Evolutionary conservation across 2,329 filamentous ascomycete genomes (phyloP).

Genomic region (Cercospora nicotianae): DNA sequence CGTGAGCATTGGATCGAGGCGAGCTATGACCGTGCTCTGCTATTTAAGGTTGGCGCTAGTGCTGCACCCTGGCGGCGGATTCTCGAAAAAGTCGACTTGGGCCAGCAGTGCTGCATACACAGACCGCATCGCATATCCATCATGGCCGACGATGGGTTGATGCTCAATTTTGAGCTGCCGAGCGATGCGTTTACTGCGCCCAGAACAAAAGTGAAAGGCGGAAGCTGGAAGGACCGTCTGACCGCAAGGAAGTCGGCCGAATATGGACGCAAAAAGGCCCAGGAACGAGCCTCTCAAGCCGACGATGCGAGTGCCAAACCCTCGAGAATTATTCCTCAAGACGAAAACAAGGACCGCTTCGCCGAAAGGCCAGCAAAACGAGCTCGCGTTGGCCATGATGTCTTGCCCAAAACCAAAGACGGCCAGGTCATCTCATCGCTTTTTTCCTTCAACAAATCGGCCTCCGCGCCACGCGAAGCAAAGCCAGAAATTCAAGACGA

Average conservation of each 20-base stretch:
- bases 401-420: constrained; percentile 22
- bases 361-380: constrained; percentile 23
- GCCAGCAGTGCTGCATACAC: neutral
- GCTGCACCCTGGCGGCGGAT: neutral
- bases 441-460: constrained; percentile 83
- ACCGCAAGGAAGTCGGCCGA: constrained; percentile 70
- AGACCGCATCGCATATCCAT: neutral
- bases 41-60: constrained; percentile 3
- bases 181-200: constrained; percentile 63
- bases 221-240: constrained; percentile 87
- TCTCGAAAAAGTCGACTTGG: constrained; percentile 13
- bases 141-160: constrained; percentile 95
- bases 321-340: neutral
- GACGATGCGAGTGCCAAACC: neutral
- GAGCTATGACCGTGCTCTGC: constrained; percentile 2
- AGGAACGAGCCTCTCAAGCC: constrained; percentile 26
- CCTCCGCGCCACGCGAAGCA: constrained; percentile 56
- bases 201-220: constrained; percentile 74
- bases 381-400: constrained; percentile 24
- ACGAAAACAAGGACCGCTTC: neutral
- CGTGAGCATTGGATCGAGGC: constrained; percentile 5
- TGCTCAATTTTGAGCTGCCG: constrained; percentile 81
- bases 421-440: constrained; percentile 75
- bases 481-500: constrained; percentile 41
- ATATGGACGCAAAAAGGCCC: constrained; percentile 51